Conservation (phyloP, 768 basidiomycete genomes). For the Cantharellus anzutake region DNA sequence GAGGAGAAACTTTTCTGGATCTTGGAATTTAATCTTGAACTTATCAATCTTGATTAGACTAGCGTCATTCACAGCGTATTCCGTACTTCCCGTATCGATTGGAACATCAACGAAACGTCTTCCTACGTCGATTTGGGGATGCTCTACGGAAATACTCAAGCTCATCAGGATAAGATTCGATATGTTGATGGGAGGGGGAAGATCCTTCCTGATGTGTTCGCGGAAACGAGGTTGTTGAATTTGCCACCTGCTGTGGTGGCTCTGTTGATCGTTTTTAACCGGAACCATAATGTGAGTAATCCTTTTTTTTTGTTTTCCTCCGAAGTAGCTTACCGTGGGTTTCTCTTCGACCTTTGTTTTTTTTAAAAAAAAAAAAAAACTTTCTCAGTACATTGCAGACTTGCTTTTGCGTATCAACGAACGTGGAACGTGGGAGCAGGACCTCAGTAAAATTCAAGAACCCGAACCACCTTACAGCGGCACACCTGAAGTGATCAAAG, state of each 20-base stretch:
- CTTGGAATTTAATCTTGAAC: no score
- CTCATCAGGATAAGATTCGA: no score
- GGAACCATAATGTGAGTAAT: conserved; percentile 51
- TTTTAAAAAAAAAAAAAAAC: no score
- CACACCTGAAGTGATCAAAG: no score
- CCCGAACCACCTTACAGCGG: no score
- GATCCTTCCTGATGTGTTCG: conserved; percentile 51
- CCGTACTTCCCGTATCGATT: conserved; percentile 17
- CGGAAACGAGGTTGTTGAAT: conserved; percentile 40
- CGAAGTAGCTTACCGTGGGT: conserved; percentile 59
- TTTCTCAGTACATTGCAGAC: conserved; percentile 46
- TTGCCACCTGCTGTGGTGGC: conserved; percentile 60
- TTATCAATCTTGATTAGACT: conserved; percentile 46
- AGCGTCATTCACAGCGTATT: conserved; percentile 23
- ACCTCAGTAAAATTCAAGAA: conserved; percentile 16
- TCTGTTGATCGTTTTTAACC: conserved; percentile 43
- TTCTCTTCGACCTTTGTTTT: no score
- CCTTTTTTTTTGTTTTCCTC: conserved; percentile 18
- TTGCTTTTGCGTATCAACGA: conserved; percentile 56
- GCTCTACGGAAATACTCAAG: no score
- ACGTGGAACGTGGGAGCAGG: conserved; percentile 24
- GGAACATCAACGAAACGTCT: conserved; percentile 39
- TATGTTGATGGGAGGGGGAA: conserved; percentile 41
- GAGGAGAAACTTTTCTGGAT: no score
- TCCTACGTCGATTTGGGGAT: no score